Base-by-base conservation (phyloP, 2,329 filamentous ascomycete genomes). In the Albifimbria verrucaria region DNA sequence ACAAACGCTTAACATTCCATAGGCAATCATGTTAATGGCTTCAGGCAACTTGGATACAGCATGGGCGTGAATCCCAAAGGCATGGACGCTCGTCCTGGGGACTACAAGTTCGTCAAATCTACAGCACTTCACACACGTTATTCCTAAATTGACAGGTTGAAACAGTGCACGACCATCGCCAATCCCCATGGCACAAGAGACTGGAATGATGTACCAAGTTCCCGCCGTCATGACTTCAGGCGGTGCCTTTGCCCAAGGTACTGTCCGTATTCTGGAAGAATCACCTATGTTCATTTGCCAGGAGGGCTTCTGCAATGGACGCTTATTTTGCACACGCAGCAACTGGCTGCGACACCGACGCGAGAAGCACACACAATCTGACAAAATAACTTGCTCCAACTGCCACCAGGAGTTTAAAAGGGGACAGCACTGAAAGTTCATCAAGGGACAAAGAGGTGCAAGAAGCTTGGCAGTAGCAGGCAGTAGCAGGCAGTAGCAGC, bases 271-370 rank as follows among this genome's bases (percentile, higher is more conserved):
- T 17, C 79, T 92, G 18, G 87, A 89, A 68, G 86, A 85, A 61
- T 82, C 89, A 59, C 91, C 91, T n/a, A 96, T 96, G 73, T 92
- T 92, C 45, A 91, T 96, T 68, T 97, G 93, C 72, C 97, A 90
- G 90, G 93, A 97, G 56, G 93, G 97, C 66, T 93, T 92, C 11
- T 97, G 93, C 77, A 96, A 97, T 64, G 93, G 93, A 20, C 86
- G 92, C 25, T 90, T 96, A 65, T 97, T 97, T 67, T 96, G 91
- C 18, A 97, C 93, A 3, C 97, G 97, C 68, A 96, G 92, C 81
- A 97, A 97, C 68, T 81, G 97, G 3, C 77, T 97, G 36, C 82
- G 93, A 57, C 93, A 97, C 69, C 92, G 97, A 71, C 84, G 93
- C 43, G 93, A 97, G 72, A 97, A 96, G 70, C 95, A 90, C 1